Evolutionary conservation across 2,329 filamentous ascomycete genomes (phyloP).

Genomic region (Rhynchosporium secalis): DNA sequence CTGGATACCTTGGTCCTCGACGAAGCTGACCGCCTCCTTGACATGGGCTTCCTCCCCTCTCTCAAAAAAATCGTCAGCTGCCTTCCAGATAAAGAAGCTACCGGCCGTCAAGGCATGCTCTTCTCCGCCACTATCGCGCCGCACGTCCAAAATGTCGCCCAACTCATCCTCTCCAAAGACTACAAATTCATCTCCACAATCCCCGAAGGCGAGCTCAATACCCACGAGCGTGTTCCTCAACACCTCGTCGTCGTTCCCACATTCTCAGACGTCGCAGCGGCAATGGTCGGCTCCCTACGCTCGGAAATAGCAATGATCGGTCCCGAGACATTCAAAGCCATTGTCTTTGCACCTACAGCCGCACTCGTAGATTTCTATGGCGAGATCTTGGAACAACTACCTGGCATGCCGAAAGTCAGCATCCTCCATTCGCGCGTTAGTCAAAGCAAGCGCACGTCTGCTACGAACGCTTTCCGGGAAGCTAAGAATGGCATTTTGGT

Average conservation of each 20-base stretch:
- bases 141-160: slow-evolving; percentile 77
- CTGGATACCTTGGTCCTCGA: slow-evolving; percentile 93
- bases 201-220: slow-evolving; percentile 74
- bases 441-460: slow-evolving; percentile 67
- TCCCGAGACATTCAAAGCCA: slow-evolving; percentile 77
- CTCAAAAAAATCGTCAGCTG: slow-evolving; percentile 59
- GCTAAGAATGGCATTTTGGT: slow-evolving; percentile 65
- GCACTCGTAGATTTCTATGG: slow-evolving; percentile 66
- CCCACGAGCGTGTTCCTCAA: slow-evolving; percentile 83
- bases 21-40: slow-evolving; percentile 97
- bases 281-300: slow-evolving; percentile 73
- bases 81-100: slow-evolving; percentile 63
- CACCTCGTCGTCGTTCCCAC: slow-evolving; percentile 65
- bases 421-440: slow-evolving; percentile 76
- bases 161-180: slow-evolving; percentile 72
- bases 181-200: slow-evolving; percentile 95
- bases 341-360: slow-evolving; percentile 85
- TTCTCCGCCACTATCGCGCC: slow-evolving; percentile 92
- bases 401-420: slow-evolving; percentile 36
- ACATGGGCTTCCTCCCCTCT: slow-evolving; percentile 78
- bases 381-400: slow-evolving; percentile 50
- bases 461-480: slow-evolving; percentile 70
- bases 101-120: slow-evolving; percentile 84
- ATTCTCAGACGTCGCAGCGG: slow-evolving; percentile 75
- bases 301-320: slow-evolving; percentile 53